Evolutionary conservation across 192 early-diverging fungal species (phyloP), one percentile per base, ranked within the genome.

Genomic region (Rhizophagus clarus): DNA sequence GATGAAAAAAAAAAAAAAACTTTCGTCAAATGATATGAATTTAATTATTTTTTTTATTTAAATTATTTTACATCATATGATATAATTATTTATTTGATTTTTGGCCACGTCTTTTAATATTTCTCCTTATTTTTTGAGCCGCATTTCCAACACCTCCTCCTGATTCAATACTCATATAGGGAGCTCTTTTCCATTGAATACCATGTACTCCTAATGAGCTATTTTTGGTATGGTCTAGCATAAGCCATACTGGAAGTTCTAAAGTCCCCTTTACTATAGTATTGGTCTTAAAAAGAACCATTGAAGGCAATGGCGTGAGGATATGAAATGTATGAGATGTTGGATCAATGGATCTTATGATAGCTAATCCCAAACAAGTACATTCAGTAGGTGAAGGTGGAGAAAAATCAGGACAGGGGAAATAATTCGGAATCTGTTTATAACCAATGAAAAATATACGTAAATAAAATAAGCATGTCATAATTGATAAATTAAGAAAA

Each of bases 321-420:
- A 95, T 77, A 56, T 92, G 85, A 4, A 94, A 76, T 7, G 80
- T 77, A 28, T 88, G 88, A 6, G 83, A 83, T 2, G 80, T 61
- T 7, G 89, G 88, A 77, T 94, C 89, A 42, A 94, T 90, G 0
- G 91, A 87, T 17, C 94, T 86, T 61, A 94, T 88, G 26, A 95
- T 82, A 0, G 86, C 94, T 62, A 93, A 84, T 1, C 91, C 88
- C 56, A 89, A 49, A 68, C 92, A 94, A 2, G 88, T 89, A 0
- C 90, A 91, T 15, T 80, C 70, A 72, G 79, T 69, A 15, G 89
- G 89, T 7, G 82, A 79, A 4, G 89, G 89, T 24, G 83, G 85
- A 10, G 87, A 74, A 40, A 71, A 86, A 32, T 75, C 37, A 34
- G 83, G 80, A 24, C 84, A 73, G 20, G 84, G 79, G 70, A 85